A percentile compares a stretch with the other conserved stretches of the same genome.
Conservation (phyloP, 2,329 filamentous ascomycete genomes). For the Tolypocladium nubicola region DNA sequence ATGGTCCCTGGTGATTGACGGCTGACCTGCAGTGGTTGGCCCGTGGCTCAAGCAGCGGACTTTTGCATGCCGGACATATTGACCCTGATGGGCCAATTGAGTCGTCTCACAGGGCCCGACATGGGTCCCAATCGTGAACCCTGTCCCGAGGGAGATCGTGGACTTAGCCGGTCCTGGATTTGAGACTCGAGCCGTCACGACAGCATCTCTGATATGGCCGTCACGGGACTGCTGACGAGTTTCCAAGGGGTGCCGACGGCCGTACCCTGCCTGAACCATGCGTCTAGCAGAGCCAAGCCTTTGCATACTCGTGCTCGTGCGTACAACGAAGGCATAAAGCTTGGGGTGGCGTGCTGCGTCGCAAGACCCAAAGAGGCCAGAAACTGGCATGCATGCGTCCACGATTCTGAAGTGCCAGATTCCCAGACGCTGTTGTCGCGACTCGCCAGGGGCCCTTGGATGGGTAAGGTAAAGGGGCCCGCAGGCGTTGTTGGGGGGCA, state of each 20-base stretch:
- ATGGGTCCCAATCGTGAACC: not conserved
- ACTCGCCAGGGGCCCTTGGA: not conserved
- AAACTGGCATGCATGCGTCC: not conserved
- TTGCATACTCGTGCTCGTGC: not conserved
- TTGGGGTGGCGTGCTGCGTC: not conserved
- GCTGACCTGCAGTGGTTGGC: not conserved
- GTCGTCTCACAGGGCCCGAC: not conserved
- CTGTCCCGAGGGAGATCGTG: not conserved
- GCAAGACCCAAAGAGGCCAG: not conserved
- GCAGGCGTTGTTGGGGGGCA: not conserved
- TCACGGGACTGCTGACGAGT: not conserved
- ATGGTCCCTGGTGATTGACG: not conserved
- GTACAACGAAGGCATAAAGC: not conserved
- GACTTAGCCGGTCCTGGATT: not conserved
- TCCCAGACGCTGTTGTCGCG: no score
- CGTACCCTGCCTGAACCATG: not conserved
- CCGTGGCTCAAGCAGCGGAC: not conserved
- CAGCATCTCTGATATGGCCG: not conserved
- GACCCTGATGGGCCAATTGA: not conserved
- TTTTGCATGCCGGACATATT: not conserved
- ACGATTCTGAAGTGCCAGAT: not conserved
- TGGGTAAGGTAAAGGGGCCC: constrained; percentile 2
- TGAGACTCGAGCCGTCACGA: not conserved
- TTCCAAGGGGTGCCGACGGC: no score
- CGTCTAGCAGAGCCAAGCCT: not conserved